Evolutionary conservation across 495 filamentous ascomycete genomes (phyloP), one percentile per base, ranked within the genome.

Genomic region (Echria macrotheca): DNA sequence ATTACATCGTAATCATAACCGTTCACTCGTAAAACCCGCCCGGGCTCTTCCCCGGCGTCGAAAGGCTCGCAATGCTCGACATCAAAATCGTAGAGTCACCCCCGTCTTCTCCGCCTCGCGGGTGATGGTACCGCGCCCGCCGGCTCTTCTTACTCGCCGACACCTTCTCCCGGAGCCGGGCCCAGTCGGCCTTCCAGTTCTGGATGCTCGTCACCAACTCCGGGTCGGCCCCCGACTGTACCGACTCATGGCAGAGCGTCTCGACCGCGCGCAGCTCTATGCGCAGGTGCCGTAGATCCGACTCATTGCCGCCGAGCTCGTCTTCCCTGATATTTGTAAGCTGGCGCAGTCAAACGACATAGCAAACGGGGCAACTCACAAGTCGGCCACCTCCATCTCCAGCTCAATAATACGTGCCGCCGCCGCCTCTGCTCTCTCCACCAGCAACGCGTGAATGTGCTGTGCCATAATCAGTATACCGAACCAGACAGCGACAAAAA

Each of bases 191-290:
- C 50, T 71, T 72, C 69, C 71, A 75, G 29, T 67, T 65, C 40
- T 66, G 60, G 43, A 75, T 74, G 54, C 65, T 66, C 45, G 63
- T 59, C 51, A 66, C 54, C 47, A 76, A 52, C 26, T 73, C 73
- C 22, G 63, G 56, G 49, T 76, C 71, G 1, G 33, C 35, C 3
- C 60, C 63, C 11, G 60, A 50, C 4, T 66, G 70, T 19, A 72
- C 64, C 22, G 24, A 67, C 48, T 66, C 63, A 19, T 65, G 43
- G 44, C 64, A 70, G 38, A 78, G 69, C 6, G 73, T 69, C 64
- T 80, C 72, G 53, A 80, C 69, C 39, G 75, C 72, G 22, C 76
- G 70, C 19, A 80, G 65, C 53, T 73, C 68, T 37, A 79, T 69
- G 21, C 74, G 72, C 14, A 80, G 68, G 58, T 71, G 74, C 31